A percentile compares a stretch with the other conserved stretches of the same genome.
Conservation (phyloP, 306 rosid species). For the Citrullus amarus region DNA sequence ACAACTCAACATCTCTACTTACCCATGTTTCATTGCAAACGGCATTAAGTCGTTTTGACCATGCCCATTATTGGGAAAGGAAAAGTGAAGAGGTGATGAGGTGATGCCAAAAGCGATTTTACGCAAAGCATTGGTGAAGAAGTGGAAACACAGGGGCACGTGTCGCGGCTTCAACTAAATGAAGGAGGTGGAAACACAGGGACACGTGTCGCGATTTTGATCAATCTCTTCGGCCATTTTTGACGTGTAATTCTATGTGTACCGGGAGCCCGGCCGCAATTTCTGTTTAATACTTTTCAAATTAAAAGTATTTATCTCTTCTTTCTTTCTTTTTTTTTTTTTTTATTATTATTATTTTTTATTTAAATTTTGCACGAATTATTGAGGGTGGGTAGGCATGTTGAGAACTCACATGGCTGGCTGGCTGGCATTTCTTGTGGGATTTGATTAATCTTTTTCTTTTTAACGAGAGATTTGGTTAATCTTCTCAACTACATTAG, state of each 20-base stretch:
- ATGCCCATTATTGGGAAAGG: not conserved
- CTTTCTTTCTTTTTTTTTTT: no score
- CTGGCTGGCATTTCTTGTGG: not conserved
- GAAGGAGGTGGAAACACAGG: not conserved
- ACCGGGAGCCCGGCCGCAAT: not conserved
- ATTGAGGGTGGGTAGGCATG: not conserved
- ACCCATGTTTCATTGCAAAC: not conserved
- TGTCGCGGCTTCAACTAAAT: not conserved
- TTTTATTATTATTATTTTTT: not conserved
- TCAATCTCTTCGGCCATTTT: not conserved
- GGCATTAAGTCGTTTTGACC: not conserved
- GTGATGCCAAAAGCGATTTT: not conserved
- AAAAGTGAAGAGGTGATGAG: not conserved
- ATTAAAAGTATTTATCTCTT: no score
- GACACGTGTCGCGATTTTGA: not conserved
- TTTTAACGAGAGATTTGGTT: not conserved
- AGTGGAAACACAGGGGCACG: no score
- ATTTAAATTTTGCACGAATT: not conserved
- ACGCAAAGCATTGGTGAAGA: not conserved
- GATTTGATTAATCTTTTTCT: constrained; percentile 1
- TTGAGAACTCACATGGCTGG: not conserved
- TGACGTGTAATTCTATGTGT: not conserved
- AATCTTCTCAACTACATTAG: not conserved
- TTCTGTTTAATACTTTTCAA: not conserved
- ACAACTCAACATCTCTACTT: no score